Conservation (phyloP, 176 grass and related monocot genomes). For the Phragmites australis region DNA sequence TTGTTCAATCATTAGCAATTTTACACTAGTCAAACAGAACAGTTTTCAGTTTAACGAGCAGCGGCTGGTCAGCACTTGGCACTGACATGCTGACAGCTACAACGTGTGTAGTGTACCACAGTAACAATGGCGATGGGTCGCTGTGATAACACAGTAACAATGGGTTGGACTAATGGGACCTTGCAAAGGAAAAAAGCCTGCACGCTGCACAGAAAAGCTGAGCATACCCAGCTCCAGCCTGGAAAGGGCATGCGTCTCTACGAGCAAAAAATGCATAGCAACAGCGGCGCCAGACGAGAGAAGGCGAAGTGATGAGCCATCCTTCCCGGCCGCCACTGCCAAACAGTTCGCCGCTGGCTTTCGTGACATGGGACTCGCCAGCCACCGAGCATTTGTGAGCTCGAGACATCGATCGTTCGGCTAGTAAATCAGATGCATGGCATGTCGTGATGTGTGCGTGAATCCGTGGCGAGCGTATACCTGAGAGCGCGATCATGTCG, state of each 20-base stretch:
- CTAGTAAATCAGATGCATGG: neutral
- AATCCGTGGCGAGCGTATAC: neutral
- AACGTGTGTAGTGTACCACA: neutral
- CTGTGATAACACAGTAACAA: neutral
- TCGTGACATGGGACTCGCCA: neutral
- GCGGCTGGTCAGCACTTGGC: neutral
- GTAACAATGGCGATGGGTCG: neutral
- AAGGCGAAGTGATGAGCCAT: neutral
- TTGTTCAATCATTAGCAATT: too few relatives aligned
- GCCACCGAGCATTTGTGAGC: neutral
- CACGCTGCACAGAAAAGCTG: neutral
- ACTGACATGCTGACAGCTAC: neutral
- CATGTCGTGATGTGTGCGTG: neutral
- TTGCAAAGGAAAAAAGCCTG: neutral
- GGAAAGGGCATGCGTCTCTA: neutral
- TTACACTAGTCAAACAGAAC: neutral
- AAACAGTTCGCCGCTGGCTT: neutral
- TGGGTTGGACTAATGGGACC: constrained; percentile 11
- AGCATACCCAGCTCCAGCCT: neutral
- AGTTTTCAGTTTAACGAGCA: neutral
- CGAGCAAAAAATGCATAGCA: neutral
- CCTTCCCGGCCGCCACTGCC: neutral
- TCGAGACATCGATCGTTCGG: too few relatives aligned
- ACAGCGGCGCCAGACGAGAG: neutral
- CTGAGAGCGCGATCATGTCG: constrained; percentile 88